Evolutionary conservation across 106 monocot genomes (phyloP).

Genomic region (Acanthochlamys bracteata): DNA sequence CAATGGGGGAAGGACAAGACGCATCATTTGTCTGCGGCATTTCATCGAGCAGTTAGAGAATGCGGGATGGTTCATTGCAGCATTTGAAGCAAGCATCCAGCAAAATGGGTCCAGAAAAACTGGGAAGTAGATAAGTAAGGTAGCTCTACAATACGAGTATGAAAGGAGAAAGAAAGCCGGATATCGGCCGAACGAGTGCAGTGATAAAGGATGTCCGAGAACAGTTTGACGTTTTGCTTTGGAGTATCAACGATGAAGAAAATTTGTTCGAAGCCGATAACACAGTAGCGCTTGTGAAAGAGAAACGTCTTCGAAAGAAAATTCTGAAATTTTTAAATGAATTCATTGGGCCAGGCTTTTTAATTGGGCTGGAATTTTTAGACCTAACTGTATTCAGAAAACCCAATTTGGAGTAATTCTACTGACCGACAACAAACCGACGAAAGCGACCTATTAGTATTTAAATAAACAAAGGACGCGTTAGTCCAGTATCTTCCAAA

Average conservation of each 20-base stretch:
- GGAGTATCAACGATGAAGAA: neutral
- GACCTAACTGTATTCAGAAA: too few relatives aligned
- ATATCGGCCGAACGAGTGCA: constrained; percentile 27
- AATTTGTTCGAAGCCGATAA: neutral
- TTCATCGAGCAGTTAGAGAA: constrained; percentile 50
- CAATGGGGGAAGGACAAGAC: constrained; percentile 52
- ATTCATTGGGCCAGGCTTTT: too few relatives aligned
- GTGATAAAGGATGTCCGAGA: constrained; percentile 35
- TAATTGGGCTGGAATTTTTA: too few relatives aligned
- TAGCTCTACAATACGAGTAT: constrained; percentile 33
- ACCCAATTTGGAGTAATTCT: too few relatives aligned
- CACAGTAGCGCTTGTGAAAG: neutral
- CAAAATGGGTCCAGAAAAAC: constrained; percentile 78
- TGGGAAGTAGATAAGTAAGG: constrained; percentile 33
- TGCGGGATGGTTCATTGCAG: constrained; percentile 4
- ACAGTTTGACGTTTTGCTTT: constrained; percentile 1
- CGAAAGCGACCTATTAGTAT: too few relatives aligned
- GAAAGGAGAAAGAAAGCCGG: constrained; percentile 31
- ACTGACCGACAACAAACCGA: too few relatives aligned
- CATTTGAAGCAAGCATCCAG: constrained; percentile 70
- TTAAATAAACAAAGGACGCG: too few relatives aligned
- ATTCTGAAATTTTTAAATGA: too few relatives aligned
- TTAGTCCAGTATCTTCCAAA: too few relatives aligned
- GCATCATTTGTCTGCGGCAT: constrained; percentile 59
- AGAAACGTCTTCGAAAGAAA: neutral